Evolutionary conservation across 2,329 filamentous ascomycete genomes (phyloP).

Genomic region (Dissoconium aciculare): DNA sequence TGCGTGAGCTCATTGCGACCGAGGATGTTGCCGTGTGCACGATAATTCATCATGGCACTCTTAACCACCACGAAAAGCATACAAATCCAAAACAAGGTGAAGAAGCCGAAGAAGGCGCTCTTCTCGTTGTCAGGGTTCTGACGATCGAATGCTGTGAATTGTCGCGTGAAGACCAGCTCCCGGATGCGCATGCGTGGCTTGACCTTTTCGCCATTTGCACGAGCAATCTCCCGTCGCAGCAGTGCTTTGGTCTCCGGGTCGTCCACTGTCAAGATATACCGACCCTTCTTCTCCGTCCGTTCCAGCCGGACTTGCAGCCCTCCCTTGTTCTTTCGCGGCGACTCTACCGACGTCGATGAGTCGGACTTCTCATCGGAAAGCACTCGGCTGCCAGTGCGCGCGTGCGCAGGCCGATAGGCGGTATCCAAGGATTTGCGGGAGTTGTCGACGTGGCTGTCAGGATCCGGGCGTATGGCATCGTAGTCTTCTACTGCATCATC

Average conservation of each 20-base stretch:
- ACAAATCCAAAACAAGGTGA: slow-evolving; percentile 62
- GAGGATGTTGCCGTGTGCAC: slow-evolving; percentile 50
- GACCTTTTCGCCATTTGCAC: slow-evolving; percentile 24
- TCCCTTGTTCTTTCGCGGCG: slow-evolving; percentile 18
- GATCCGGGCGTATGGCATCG: slow-evolving; percentile 25
- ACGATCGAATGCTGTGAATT: slow-evolving; percentile 58
- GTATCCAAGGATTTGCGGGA: slow-evolving; percentile 19
- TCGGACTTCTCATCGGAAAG: slow-evolving; percentile 4
- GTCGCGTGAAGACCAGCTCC: slow-evolving; percentile 54
- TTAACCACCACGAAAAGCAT: slow-evolving; percentile 52
- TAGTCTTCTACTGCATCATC: slow-evolving; percentile 30
- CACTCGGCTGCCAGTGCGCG: slow-evolving; percentile 6
- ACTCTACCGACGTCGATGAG: background rate
- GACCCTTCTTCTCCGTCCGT: slow-evolving; percentile 31
- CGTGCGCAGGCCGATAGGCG: slow-evolving; percentile 9
- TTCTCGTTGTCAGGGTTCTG: slow-evolving; percentile 50
- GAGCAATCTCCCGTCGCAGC: slow-evolving; percentile 29
- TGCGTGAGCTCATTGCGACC: slow-evolving; percentile 58
- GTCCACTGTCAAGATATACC: slow-evolving; percentile 36
- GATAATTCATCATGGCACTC: slow-evolving; percentile 54
- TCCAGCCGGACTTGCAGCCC: slow-evolving; percentile 35
- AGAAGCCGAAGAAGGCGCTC: slow-evolving; percentile 65
- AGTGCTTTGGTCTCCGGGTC: slow-evolving; percentile 36
- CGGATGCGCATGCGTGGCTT: slow-evolving; percentile 29
- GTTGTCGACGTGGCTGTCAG: slow-evolving; percentile 24